These are phyloP conservation scores for Cyclostephanos tholiformis DNA, from an alignment of 108 stramenopile species.

Conservation along the genomic window DNA sequence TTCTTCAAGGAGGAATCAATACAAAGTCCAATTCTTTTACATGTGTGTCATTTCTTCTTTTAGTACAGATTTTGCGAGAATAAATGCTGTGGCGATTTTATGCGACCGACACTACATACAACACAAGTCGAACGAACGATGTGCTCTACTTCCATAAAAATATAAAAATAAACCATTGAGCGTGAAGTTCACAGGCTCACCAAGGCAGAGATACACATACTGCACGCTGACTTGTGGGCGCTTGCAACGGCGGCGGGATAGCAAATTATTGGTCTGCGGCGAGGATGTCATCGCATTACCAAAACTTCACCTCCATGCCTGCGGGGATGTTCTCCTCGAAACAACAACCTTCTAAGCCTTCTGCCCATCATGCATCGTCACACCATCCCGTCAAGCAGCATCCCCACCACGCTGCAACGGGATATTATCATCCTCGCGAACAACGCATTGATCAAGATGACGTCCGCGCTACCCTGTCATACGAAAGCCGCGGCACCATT, in stretches of 20 bases:
- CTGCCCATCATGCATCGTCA: constrained; percentile 8
- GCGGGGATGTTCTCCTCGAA: constrained; percentile 19
- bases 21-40: too few species aligned
- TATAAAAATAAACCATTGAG: too few species aligned
- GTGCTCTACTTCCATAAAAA: too few species aligned
- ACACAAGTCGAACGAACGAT: too few species aligned
- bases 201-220: too few species aligned
- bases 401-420: constrained; percentile 16
- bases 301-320: constrained; percentile 29
- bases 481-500: constrained; percentile 29
- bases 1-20: too few species aligned
- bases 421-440: constrained; percentile 14
- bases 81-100: too few species aligned
- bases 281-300: constrained; percentile 31
- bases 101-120: too few species aligned
- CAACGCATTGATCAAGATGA: constrained; percentile 30
- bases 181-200: too few species aligned
- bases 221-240: too few species aligned
- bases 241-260: neutral
- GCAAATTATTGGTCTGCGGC: neutral
- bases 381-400: constrained; percentile 32
- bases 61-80: too few species aligned
- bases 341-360: constrained; percentile 9
- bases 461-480: constrained; percentile 24
- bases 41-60: too few species aligned